Conservation (phyloP, 2,329 filamentous ascomycete species). For the Rhynchosporium agropyri region DNA sequence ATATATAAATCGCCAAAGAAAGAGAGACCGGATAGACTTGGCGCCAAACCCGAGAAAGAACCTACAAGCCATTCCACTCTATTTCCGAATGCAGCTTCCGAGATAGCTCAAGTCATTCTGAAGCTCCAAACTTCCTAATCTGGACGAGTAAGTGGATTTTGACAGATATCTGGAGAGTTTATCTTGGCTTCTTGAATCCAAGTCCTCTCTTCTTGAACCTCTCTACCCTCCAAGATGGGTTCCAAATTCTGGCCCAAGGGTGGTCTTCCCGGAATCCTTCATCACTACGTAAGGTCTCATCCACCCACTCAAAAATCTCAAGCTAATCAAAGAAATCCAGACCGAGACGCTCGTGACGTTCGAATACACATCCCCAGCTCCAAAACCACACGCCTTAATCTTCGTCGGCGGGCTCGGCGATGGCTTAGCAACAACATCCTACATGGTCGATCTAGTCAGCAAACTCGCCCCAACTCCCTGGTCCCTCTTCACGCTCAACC, state of each 20-base stretch:
- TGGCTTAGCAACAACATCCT: slow-evolving; percentile 52
- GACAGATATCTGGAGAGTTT: too few relatives aligned
- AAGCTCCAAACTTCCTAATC: too few relatives aligned
- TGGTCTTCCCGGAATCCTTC: slow-evolving; percentile 40
- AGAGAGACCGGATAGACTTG: too few relatives aligned
- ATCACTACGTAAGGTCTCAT: slow-evolving; percentile 40
- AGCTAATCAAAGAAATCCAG: slow-evolving; percentile 28
- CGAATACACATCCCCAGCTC: slow-evolving; percentile 43
- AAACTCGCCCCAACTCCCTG: slow-evolving; percentile 44
- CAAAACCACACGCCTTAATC: slow-evolving; percentile 50
- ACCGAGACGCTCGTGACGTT: slow-evolving; percentile 46
- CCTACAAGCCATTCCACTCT: too few relatives aligned
- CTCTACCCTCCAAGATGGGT: slow-evolving; percentile 28
- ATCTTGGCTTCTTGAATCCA: too few relatives aligned
- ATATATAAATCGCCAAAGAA: too few relatives aligned
- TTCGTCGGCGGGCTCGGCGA: slow-evolving; percentile 58
- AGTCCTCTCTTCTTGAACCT: background rate
- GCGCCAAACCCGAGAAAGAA: too few relatives aligned
- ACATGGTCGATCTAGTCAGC: slow-evolving; percentile 49
- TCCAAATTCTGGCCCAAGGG: slow-evolving; percentile 44
- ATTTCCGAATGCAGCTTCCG: too few relatives aligned
- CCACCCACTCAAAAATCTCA: slow-evolving; percentile 15
- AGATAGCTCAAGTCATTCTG: too few relatives aligned
- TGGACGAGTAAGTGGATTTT: too few relatives aligned
- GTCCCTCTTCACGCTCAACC: slow-evolving; percentile 46